Base-by-base conservation (phyloP, 2,329 filamentous ascomycete genomes). In the Cercospora zeina region DNA sequence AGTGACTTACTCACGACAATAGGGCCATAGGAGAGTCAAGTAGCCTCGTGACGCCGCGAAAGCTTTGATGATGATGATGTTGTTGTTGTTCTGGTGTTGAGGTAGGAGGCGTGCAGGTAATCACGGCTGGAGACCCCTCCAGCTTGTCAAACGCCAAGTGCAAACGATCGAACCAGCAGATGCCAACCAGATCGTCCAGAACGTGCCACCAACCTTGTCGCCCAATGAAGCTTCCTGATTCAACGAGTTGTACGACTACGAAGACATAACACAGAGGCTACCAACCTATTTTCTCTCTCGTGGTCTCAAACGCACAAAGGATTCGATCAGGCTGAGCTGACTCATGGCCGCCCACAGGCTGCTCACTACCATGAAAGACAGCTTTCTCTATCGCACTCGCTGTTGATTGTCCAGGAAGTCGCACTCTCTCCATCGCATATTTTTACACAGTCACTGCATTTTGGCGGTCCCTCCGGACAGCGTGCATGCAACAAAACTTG, bases 231-330 rank as follows among this genome's bases (percentile, higher is more conserved):
- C 53, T 57, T 63, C 31, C 57, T 51, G 16, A 30, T 14, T 21
- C 21, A n/a, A 51, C 9, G 31, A 53, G 33, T 53, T 39, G 31
- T 21, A 53, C 45, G 7, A 37, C 21, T 14, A n/a, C 16, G 31
- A 27, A 34, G 16, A n/a, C 14, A 53, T 9, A 31, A 34, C 30
- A 53, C 49, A 53, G 31, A 14, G 27, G 31, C 16, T 21, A 53
- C n/a, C n/a, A 14, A 21, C 16, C 30, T 21, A 34, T 8, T 34
- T 34, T 24, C 34, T 65, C 47, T 68, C 19, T 62, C 63, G 8
- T 67, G 62, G 67, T 84, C 82, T 93, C 93, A 97, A 54, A 97
- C 78, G 21, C 42, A 49, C 42, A 49, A 49, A 49, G 42, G 7
- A 49, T 30, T 49, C 21, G 3, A 49, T 49, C 42, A 47, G 42